Evolutionary conservation across 73 alveolate species (phyloP).

Genomic region (Blepharisma japonicum): DNA sequence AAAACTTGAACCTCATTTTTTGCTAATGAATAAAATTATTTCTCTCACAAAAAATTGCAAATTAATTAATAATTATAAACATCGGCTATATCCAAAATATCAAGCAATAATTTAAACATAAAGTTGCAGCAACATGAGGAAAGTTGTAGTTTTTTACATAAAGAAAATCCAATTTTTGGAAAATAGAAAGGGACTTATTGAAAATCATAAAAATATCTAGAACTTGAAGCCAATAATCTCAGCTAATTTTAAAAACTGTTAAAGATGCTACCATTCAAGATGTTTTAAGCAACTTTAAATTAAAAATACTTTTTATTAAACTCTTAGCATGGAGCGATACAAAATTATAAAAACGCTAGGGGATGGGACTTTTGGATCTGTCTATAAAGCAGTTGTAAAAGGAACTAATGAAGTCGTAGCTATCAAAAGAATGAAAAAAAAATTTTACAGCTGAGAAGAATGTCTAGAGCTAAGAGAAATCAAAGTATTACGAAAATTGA

Average conservation of each 20-base stretch:
- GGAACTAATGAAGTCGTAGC: slow-evolving; percentile 70
- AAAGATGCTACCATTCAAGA: no score
- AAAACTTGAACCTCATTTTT: slow-evolving; percentile 18
- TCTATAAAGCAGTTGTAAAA: slow-evolving; percentile 75
- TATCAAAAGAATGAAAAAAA: slow-evolving; percentile 12
- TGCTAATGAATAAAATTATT: neutral
- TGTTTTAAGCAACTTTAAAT: neutral
- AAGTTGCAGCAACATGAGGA: no score
- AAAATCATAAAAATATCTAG: no score
- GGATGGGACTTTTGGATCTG: slow-evolving; percentile 84
- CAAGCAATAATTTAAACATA: no score
- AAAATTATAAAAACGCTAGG: slow-evolving; percentile 39
- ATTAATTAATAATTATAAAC: no score
- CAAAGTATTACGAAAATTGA: slow-evolving; percentile 82
- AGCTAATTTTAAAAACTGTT: no score
- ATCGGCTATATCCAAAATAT: no score
- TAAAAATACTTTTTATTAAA: neutral
- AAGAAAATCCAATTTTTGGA: no score
- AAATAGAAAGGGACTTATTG: no score
- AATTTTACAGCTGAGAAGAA: slow-evolving; percentile 92
- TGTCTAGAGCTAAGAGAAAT: slow-evolving; percentile 97
- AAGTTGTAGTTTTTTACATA: no score
- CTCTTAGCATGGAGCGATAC: slow-evolving; percentile 12
- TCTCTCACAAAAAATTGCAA: no score
- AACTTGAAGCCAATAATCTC: no score